Percentiles rank a stretch among this genome's conserved stretches.
phyloP scores from a whole-genome alignment of 495 filamentous ascomycete species.

The Penicillium angulare region DNA sequence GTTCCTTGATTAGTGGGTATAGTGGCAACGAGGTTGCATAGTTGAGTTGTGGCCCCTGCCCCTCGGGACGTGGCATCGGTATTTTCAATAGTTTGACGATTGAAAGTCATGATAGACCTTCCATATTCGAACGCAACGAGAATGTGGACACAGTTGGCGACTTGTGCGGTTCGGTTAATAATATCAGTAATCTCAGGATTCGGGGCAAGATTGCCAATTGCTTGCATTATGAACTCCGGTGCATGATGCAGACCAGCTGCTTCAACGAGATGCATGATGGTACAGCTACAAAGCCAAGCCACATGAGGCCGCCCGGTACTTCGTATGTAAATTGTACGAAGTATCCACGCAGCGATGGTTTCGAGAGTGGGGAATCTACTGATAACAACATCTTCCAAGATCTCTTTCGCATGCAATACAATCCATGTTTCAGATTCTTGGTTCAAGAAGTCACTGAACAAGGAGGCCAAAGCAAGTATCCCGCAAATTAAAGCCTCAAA shows the following conservation, averaged over 20 bases:
- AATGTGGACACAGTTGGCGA: conserved; percentile 33
- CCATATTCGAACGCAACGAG: conserved; percentile 43
- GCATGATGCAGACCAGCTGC: conserved; percentile 41
- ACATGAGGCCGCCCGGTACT: conserved; percentile 39
- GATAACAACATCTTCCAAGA: conserved; percentile 33
- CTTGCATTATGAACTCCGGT: conserved; percentile 14
- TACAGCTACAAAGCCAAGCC: conserved; percentile 42
- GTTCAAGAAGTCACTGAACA: conserved; percentile 25
- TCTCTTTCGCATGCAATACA: conserved; percentile 29
- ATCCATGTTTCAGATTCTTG: conserved; percentile 26
- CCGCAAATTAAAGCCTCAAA: conserved; percentile 38
- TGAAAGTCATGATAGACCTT: conserved; percentile 26
- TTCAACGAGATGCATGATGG: conserved; percentile 43
- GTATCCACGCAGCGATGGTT: conserved; percentile 39
- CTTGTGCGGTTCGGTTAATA: conserved; percentile 27
- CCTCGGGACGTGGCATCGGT: background rate
- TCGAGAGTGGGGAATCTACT: conserved; percentile 27
- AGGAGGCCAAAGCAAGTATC: conserved; percentile 31
- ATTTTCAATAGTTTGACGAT: conserved; percentile 3
- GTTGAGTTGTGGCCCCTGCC: conserved; percentile 16
- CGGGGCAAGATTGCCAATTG: conserved; percentile 4
- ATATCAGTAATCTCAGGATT: conserved; percentile 16
- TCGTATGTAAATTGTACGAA: conserved; percentile 40
- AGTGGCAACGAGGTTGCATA: conserved; percentile 18
- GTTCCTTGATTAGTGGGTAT: conserved; percentile 15